Base-by-base conservation (phyloP, 2,329 filamentous ascomycete genomes). In the Fusarium sp. region DNA sequence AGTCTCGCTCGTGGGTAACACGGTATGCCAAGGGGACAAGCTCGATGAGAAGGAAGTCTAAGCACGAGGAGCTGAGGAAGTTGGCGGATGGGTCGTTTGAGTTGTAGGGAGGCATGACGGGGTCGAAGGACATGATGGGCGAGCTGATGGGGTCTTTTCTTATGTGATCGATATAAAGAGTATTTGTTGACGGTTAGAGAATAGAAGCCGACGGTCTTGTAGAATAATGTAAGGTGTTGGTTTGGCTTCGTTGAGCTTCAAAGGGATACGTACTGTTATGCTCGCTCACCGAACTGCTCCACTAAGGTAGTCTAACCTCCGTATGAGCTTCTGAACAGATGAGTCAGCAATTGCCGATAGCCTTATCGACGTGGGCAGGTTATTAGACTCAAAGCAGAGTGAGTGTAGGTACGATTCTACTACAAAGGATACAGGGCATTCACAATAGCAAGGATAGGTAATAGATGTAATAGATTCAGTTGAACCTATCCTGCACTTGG, bases 1-100 rank as follows among this genome's bases (percentile, higher is more conserved):
- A 78, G 55, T 87, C 85, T 5, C 92, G 82, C 71, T 95, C 89
- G 71, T 88, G 85, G 19, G 92, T 88, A 61, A 98, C 84, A 65
- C 95, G 88, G 76, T 96, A 92, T 6, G 94, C 91, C 81, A 98
- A 89, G 35, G 95, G 95, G 14, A 99, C 95, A 51, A 99, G 86
- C 80, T 99, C 95, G 73, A 98, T 98, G 69, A 99, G 86, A 53
- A 99, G 86, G 69, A 99, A 90, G 77, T 99, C 95, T 70, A 99
- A 87, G 74, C 91, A 93, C 43, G 94, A 95, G 53, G 89, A 87
- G 78, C 86, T 89, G 69, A 97, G 83, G 78, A 93, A 91, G 58
- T 87, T 86, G 55, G 90, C 89, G 57, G 82, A 82, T 33, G 91
- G 90, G 77, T 96, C 92, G 65, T 84, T 84, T 67, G 87, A 81